Base-by-base conservation (phyloP, 179 eudicot genomes). In the Heliamphora pulchella region DNA sequence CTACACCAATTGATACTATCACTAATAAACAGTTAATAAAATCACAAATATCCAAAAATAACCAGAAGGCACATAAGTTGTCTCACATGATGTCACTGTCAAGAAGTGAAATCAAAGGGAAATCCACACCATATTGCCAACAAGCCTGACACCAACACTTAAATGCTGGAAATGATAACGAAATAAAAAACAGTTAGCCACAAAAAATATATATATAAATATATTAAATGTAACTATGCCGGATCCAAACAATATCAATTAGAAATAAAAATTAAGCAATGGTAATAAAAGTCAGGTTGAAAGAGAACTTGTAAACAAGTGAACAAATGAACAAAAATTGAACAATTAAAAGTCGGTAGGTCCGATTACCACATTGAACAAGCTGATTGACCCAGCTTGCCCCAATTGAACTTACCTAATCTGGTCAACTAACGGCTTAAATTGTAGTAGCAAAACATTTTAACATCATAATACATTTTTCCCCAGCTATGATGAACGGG, bases 61-160 rank as follows among this genome's bases (percentile, higher is more conserved):
- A 74, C 61, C 55, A 66, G 67, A 71, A 64, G 69, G 62, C 75
- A 58, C 11, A 0, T 47, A 65, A 77, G 3, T 76, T 72, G 72
- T 31, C 97, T 90, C 87, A 96, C 99, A 91, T 91, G 84, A 96
- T 92, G 83, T 96, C 98, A 65, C 86, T 89, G 77, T 94, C 98
- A 80, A 94, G 86, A 83, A 89, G 84, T 80, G 93, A 86, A 81
- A 75, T 84, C 84, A 97, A 85, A 75, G 94, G 89, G 74, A 85
- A 87, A 84, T 96, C 99, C 63, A 85, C 87, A 74, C 82, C 76
- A 76, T 88, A 92, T 46, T 87, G 99, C 87, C 90, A 92, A 71
- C 87, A 89, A 84, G 99, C 98, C 87, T 90, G 98, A 86, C 99
- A 96, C 99, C 99, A 96, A 83, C 98, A 94, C 88, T 91, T 94